Evolutionary conservation across 1,284 basidiomycete genomes (phyloP), one percentile per base, ranked within the genome.

Genomic region (Sparassis latifolia): DNA sequence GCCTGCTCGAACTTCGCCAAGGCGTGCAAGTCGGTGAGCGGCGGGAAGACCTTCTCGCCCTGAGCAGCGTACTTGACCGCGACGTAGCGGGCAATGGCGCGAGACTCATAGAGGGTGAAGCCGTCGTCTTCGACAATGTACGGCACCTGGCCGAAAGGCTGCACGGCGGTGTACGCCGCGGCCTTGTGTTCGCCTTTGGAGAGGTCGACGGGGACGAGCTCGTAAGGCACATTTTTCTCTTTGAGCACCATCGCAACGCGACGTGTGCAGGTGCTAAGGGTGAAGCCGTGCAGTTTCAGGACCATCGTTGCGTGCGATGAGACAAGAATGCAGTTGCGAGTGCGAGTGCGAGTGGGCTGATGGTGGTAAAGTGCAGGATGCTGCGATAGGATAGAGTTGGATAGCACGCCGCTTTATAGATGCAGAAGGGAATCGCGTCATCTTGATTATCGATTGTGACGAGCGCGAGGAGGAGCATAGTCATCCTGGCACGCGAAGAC

Each of bases 81-180:
- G 53, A 79, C 44, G 60, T 79, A 79, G 33, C 77, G 72, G 4
- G 56, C 55, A 52, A 83, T 81, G 3, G 80, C 79, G 32, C 80
- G 75, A 37, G 73, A 76, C 61, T 83, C 77, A 62, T 65, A 78
- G 46, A 77, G 55, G 47, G 63, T 53, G 63, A 76, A 73, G 5
- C 72, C 71, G 47, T 77, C 72, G 47, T 77, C 72, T 42, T 76
- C 69, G 69, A 79, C 78, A 50, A 87, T 71, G 64, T 76, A 82
- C 2, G 84, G 84, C 53, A 86, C 64, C 62, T 82, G 79, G n/a
- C 82, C 82, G 57, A 86, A 87, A 0, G 85, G 84, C 55, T 86
- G 82, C 29, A 70, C 62, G 30, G 59, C 62, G 32, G 73, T n/a
- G 67, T 65, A 77, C 27, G 62, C 69, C 0, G 74, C 57, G 0